Conservation (phyloP, 2,329 filamentous ascomycete species). For the Colletotrichum trifolii region DNA sequence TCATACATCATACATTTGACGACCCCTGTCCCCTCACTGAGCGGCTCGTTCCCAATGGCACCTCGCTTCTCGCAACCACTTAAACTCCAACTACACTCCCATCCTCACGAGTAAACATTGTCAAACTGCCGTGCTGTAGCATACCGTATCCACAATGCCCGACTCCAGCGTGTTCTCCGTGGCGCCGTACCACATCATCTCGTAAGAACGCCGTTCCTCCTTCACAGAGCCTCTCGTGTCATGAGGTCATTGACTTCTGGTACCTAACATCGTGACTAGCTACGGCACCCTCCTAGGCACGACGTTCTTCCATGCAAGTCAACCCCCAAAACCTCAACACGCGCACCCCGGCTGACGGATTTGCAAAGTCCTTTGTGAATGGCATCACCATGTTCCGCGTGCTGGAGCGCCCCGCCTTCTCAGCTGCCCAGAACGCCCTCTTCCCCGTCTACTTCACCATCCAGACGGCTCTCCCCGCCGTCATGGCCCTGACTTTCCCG, state of each 20-base stretch:
- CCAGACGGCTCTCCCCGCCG: slow-evolving; percentile 78
- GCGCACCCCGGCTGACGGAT: not conserved
- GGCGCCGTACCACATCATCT: slow-evolving; percentile 81
- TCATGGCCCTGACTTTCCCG: slow-evolving; percentile 84
- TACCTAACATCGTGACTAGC: slow-evolving; percentile 54
- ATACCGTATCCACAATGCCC: slow-evolving; percentile 51
- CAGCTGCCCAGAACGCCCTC: slow-evolving; percentile 79
- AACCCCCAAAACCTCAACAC: not conserved
- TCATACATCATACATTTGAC: slow-evolving; percentile 27
- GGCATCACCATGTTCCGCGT: slow-evolving; percentile 80
- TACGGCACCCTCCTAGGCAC: slow-evolving; percentile 90
- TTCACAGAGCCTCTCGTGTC: slow-evolving; percentile 15
- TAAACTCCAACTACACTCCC: slow-evolving; percentile 1
- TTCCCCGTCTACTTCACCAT: slow-evolving; percentile 92
- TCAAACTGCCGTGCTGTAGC: not conserved
- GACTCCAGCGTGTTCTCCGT: slow-evolving; percentile 68
- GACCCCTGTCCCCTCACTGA: slow-evolving; percentile 26
- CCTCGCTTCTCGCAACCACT: slow-evolving; percentile 4
- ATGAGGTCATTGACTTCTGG: slow-evolving; percentile 12
- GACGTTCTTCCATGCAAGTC: slow-evolving; percentile 81
- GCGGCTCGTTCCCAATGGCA: slow-evolving; percentile 23
- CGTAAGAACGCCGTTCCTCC: slow-evolving; percentile 58
- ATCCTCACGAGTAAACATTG: not conserved
- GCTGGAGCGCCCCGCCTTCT: slow-evolving; percentile 84
- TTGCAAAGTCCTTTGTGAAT: slow-evolving; percentile 75